phyloP scores from a whole-genome alignment of 179 eudicot species.

The Actinidia polygama region DNA sequence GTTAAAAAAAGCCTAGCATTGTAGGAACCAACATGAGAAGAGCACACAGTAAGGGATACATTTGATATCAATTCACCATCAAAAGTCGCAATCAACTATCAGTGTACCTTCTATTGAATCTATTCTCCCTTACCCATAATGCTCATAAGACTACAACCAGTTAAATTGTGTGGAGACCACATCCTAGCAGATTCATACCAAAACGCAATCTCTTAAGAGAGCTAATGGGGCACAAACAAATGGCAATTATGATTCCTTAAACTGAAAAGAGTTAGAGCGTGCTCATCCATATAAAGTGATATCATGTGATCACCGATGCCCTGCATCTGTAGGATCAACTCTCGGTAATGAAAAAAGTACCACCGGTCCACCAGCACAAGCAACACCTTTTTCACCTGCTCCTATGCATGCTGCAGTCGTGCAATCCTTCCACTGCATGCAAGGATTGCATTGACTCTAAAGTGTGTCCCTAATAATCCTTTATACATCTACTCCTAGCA shows the following conservation, averaged over 20 bases:
- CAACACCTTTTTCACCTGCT: neutral
- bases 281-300: neutral
- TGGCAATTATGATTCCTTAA: neutral
- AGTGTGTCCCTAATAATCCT: neutral
- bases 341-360: neutral
- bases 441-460: neutral
- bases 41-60: neutral
- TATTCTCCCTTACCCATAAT: neutral
- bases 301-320: neutral
- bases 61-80: neutral
- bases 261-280: neutral
- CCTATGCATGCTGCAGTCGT: neutral
- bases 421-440: neutral
- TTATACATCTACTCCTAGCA: neutral
- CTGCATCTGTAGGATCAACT: neutral
- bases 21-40: constrained; percentile 3
- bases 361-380: neutral
- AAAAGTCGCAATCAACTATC: neutral
- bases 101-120: neutral
- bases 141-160: neutral
- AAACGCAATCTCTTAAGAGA: too few relatives aligned
- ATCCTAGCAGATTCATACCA: neutral
- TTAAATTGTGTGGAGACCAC: neutral
- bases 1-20: neutral
- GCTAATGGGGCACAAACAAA: neutral